phyloP scores from a whole-genome alignment of 225 moss, liverwort and hornwort genomes.

The Marchantia paleacea region DNA sequence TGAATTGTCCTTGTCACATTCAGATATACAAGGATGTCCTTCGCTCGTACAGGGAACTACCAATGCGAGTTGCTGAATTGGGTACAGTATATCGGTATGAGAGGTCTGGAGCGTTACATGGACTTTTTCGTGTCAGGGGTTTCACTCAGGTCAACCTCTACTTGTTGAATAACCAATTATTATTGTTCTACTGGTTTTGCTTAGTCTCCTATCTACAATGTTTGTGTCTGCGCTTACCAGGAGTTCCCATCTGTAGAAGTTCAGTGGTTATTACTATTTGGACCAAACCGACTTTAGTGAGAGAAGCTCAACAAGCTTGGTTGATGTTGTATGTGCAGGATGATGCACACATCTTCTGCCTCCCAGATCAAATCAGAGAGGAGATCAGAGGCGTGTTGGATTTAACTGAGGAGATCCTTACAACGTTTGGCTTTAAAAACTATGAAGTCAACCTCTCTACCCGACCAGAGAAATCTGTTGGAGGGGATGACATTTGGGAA shows the following conservation, averaged over 20 bases:
- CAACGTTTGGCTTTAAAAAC: conserved; percentile 83
- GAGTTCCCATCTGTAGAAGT: neutral
- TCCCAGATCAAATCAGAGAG: conserved; percentile 83
- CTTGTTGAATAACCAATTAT: neutral
- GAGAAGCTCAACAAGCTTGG: neutral
- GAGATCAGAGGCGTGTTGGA: conserved; percentile 89
- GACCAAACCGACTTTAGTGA: neutral
- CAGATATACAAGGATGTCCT: conserved; percentile 89
- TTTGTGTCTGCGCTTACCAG: no score
- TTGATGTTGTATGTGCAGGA: conserved; percentile 43
- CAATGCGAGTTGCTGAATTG: conserved; percentile 83
- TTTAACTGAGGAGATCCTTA: conserved; percentile 83
- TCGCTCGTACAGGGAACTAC: conserved; percentile 89
- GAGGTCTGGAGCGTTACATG: conserved; percentile 90
- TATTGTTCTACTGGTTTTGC: neutral
- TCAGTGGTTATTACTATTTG: neutral
- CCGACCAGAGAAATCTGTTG: conserved; percentile 90
- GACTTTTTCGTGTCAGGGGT: conserved; percentile 93
- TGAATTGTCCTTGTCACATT: conserved; percentile 99
- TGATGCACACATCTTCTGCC: conserved; percentile 92
- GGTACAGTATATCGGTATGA: conserved; percentile 98
- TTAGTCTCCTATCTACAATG: neutral
- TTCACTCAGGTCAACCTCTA: conserved; percentile 69
- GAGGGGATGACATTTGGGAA: conserved; percentile 95
- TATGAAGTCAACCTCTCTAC: conserved; percentile 96